phyloP scores from a whole-genome alignment of 345 rosid species.

The Citrus maxima region DNA sequence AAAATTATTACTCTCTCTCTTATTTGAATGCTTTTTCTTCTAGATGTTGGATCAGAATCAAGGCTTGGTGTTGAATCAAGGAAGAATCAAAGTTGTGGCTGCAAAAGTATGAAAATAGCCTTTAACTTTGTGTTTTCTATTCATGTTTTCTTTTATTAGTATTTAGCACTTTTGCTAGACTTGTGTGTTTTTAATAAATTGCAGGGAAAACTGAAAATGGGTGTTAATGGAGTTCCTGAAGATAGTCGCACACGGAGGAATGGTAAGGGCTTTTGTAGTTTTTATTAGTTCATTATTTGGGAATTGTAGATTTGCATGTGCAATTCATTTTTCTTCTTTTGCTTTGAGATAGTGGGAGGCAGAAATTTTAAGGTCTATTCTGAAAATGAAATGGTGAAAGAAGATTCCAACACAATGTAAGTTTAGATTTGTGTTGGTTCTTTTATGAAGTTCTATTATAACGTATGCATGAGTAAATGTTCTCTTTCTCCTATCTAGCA shows the following conservation, averaged over 20 bases:
- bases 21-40: neutral
- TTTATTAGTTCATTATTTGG: neutral
- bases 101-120: neutral
- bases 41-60: neutral
- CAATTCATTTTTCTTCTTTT: neutral
- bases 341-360: conserved; percentile 26
- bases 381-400: conserved; percentile 36
- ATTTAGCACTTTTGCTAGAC: neutral
- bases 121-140: neutral
- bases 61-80: neutral
- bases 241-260: conserved; percentile 11
- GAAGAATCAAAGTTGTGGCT: neutral
- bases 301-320: neutral
- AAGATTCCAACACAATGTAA: conserved; percentile 40
- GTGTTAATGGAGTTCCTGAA: conserved; percentile 2
- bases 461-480: neutral
- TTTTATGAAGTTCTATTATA: neutral
- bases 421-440: conserved; percentile 18
- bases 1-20: neutral
- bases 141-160: neutral
- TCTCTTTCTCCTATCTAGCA: neutral
- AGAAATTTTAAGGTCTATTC: conserved; percentile 45
- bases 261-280: conserved; percentile 6
- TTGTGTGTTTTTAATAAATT: neutral
- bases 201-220: conserved; percentile 17